Conservation (phyloP, 495 filamentous ascomycete species). For the Poronia punctata region DNA sequence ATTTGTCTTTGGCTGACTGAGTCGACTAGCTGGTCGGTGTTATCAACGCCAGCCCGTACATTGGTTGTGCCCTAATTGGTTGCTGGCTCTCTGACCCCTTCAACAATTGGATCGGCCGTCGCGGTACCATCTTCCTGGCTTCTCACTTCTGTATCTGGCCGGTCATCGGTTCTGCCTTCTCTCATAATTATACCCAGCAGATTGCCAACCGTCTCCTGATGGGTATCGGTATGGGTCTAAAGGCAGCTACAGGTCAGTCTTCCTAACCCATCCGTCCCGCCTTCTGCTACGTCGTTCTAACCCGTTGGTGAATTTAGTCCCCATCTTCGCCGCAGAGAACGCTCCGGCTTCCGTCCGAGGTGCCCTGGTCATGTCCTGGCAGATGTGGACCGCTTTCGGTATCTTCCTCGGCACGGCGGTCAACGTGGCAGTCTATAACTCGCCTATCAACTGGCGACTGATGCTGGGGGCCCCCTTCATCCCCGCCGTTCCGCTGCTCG, state of each 20-base stretch:
- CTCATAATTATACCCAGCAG: constrained; percentile 56
- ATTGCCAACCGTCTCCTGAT: constrained; percentile 57
- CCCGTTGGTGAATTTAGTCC: constrained; percentile 38
- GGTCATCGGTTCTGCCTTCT: constrained; percentile 60
- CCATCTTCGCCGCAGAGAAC: constrained; percentile 74
- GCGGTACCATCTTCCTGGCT: constrained; percentile 60
- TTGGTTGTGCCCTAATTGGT: constrained; percentile 43
- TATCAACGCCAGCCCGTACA: constrained; percentile 47
- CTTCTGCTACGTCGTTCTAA: not conserved
- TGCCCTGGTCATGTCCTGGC: constrained; percentile 79
- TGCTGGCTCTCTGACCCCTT: constrained; percentile 68
- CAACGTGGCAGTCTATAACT: constrained; percentile 57
- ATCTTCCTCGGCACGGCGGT: constrained; percentile 66
- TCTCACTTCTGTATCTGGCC: constrained; percentile 56
- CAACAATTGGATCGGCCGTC: constrained; percentile 58
- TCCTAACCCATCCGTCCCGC: not conserved
- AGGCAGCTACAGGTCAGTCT: constrained; percentile 38
- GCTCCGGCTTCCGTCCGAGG: constrained; percentile 67
- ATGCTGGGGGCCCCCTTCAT: constrained; percentile 76
- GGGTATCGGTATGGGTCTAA: constrained; percentile 65
- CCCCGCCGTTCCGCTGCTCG: constrained; percentile 59
- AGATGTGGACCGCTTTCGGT: constrained; percentile 80
- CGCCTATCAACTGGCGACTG: constrained; percentile 59
- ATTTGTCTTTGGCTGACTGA: not conserved
- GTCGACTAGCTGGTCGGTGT: constrained; percentile 34